These are phyloP conservation scores for Pseudophaeomoniella oleicola DNA, from an alignment of 2,329 filamentous ascomycete genomes.

Conservation along the genomic window DNA sequence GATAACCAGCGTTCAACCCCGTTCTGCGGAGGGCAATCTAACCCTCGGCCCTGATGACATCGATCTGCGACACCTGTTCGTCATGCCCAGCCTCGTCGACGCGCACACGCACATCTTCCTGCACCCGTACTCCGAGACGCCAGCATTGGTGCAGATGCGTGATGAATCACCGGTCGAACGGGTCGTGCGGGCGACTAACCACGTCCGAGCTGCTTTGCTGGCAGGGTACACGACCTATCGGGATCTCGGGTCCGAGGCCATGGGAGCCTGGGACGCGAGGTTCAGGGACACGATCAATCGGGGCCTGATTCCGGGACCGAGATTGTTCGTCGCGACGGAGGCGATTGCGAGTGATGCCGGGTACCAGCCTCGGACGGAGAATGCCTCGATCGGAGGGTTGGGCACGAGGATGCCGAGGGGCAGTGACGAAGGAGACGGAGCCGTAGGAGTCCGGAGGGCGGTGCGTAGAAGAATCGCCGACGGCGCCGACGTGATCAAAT, in stretches of 20 bases:
- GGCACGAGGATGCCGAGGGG: conserved; percentile 21
- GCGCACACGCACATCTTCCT: conserved; percentile 44
- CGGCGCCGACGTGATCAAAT: conserved; percentile 37
- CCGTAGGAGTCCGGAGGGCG: conserved; percentile 29
- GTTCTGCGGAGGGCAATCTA: neutral
- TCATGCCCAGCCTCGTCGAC: conserved; percentile 40
- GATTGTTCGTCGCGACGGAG: conserved; percentile 41
- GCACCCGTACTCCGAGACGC: conserved; percentile 32
- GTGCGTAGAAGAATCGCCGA: conserved; percentile 33
- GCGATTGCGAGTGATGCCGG: conserved; percentile 33
- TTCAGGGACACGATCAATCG: conserved; percentile 40
- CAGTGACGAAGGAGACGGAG: conserved; percentile 33
- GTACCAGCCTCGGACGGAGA: conserved; percentile 36
- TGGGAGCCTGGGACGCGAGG: conserved; percentile 34
- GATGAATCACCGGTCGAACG: conserved; percentile 45
- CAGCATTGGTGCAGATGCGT: conserved; percentile 35
- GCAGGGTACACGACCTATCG: conserved; percentile 46
- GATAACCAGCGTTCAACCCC: conserved; percentile 19
- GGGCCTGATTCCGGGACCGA: conserved; percentile 38
- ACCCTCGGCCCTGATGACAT: conserved; percentile 24
- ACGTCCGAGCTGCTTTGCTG: conserved; percentile 36
- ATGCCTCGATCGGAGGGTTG: conserved; percentile 12
- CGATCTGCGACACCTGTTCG: conserved; percentile 38
- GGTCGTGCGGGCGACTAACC: conserved; percentile 38
- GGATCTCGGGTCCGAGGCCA: conserved; percentile 39